phyloP scores from a whole-genome alignment of 2,329 filamentous ascomycete genomes.

The Ascochyta fabae region DNA sequence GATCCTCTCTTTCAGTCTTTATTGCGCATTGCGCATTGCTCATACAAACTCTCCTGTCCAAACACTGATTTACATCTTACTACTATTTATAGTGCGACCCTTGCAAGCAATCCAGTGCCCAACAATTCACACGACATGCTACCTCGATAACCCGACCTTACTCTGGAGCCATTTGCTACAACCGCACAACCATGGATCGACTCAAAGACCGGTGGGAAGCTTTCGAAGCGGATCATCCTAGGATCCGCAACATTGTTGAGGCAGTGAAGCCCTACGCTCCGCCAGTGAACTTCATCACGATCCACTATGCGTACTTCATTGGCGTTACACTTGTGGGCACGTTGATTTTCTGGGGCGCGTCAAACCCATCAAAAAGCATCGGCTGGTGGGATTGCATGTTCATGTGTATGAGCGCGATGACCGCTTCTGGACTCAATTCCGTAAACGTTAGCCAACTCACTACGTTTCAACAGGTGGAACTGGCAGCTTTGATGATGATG shows the following conservation, averaged over 20 bases:
- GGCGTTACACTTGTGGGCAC: conserved; percentile 22
- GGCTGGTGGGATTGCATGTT: conserved; percentile 34
- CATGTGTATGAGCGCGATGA: conserved; percentile 24
- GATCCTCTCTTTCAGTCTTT: conserved; percentile 1
- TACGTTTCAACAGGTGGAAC: conserved; percentile 23
- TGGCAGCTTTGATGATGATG: conserved; percentile 32
- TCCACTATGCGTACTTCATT: conserved; percentile 33
- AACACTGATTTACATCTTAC: conserved; percentile 8
- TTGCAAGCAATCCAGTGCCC: conserved; percentile 5
- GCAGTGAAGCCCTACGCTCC: conserved; percentile 26
- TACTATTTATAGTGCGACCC: conserved; percentile 8
- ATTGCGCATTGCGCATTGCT: conserved; percentile 3
- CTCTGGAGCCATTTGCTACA: conserved; percentile 11
- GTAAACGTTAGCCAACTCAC: conserved; percentile 33
- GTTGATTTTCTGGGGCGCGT: conserved; percentile 32
- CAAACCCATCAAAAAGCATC: conserved; percentile 26
- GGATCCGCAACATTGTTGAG: conserved; percentile 17
- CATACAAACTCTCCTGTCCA: neutral
- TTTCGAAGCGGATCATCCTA: conserved; percentile 15
- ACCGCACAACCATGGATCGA: conserved; percentile 13
- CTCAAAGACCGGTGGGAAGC: conserved; percentile 18
- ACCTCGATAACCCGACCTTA: conserved; percentile 12
- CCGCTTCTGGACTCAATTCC: conserved; percentile 28
- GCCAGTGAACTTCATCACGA: conserved; percentile 32
- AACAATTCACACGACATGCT: conserved; percentile 15